Base-by-base conservation (phyloP, 2,329 filamentous ascomycete species). In the Aspergillus luchuensis region DNA sequence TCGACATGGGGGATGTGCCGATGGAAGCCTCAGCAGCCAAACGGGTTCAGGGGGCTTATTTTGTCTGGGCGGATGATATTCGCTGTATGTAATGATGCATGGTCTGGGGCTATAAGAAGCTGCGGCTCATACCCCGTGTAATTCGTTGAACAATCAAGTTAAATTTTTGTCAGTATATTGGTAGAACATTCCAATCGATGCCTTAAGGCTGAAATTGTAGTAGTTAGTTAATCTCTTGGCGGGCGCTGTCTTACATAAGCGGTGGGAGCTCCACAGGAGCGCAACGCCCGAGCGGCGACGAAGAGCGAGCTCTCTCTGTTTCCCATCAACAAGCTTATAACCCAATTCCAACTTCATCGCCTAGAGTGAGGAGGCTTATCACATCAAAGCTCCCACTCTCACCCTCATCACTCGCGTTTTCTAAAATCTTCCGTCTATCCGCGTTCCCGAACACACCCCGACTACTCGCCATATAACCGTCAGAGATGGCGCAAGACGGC, bases 401-500 rank as follows among this genome's bases (percentile, higher is more conserved):
- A 58, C 53, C 47, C 55, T 53, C 48, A 28, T 58, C 43, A 39
- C n/a, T 45, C 21, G 30, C 23, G 21, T 28, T 61, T 28, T 56
- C 54, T 8, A 48, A 48, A 45, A 53, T 41, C 53, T 36, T 25
- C 53, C 50, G 38, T 53, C 19, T 33, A 57, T 53, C 60, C 52
- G 58, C 52, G 41, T 61, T 59, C 59, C 41, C 43, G 58, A 57
- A 52, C 61, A 64, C 65, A 68, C 65, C 63, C 47, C 23, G 47
- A 50, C 25, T 67, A 64, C 69, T 71, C 68, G 66, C 71, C 68
- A 70, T 66, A 68, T 66, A 73, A 65, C 67, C 69, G 66, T 73
- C 69, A 71, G 69, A 79, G 80, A 97, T 98, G 95, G 93, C 93
- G 81, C 91, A 96, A 84, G 92, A 96, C 80, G 91, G 89, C 82